Percentiles rank a stretch among this genome's conserved stretches.
Evolutionary conservation across 1,284 basidiomycete species (phyloP).

Genomic region (Pyrrhoderma noxium): DNA sequence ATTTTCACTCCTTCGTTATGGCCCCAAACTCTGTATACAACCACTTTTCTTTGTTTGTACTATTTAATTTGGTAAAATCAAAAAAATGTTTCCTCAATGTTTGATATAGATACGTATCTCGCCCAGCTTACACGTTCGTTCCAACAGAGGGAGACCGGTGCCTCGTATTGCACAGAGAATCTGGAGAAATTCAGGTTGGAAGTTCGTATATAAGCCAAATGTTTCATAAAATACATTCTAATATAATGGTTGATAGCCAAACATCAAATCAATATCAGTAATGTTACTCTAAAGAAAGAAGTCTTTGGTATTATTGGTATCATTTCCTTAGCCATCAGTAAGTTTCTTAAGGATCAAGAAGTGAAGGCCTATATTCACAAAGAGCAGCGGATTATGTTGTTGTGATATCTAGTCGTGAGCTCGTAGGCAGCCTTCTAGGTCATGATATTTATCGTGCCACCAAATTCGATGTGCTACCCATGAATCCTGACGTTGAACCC

Average conservation of each 20-base stretch:
- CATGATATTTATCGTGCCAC: conserved; percentile 86
- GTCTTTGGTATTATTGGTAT: conserved; percentile 70
- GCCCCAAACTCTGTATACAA: conserved; percentile 50
- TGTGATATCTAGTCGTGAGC: conserved; percentile 79
- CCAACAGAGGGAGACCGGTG: conserved; percentile 59
- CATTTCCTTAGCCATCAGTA: conserved; percentile 81
- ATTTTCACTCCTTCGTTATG: conserved; percentile 12
- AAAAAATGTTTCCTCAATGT: not conserved
- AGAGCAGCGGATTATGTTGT: conserved; percentile 85
- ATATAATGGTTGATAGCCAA: conserved; percentile 3
- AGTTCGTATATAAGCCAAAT: conserved; percentile 60
- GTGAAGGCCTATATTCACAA: conserved; percentile 14
- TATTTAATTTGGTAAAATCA: not conserved
- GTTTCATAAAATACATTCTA: not conserved
- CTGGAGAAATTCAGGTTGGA: conserved; percentile 59
- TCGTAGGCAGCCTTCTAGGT: conserved; percentile 73
- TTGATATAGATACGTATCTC: conserved; percentile 9
- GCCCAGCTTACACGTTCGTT: conserved; percentile 58
- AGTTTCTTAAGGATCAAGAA: conserved; percentile 26
- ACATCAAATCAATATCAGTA: conserved; percentile 10
- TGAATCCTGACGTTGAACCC: conserved; percentile 63
- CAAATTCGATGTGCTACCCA: conserved; percentile 87
- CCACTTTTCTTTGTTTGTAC: conserved; percentile 56
- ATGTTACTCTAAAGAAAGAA: conserved; percentile 2
- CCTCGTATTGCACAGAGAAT: conserved; percentile 61